Conservation (phyloP, 768 basidiomycete genomes). For the Pulveroboletus sp. region DNA sequence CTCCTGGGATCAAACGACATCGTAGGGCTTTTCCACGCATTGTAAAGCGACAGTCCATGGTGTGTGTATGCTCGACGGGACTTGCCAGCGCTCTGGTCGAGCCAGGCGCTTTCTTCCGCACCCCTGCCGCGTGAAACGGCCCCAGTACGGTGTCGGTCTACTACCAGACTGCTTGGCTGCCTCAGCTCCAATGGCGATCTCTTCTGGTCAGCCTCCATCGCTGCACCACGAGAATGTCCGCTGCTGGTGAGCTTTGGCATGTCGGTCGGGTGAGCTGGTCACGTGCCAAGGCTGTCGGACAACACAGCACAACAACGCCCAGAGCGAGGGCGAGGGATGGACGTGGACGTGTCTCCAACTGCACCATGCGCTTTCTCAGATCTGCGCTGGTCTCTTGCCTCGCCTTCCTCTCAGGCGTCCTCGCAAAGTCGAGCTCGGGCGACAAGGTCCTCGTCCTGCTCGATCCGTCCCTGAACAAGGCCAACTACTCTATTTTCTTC, state of each 20-base stretch:
- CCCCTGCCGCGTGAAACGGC: not conserved
- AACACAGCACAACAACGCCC: constrained; percentile 20
- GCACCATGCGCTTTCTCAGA: constrained; percentile 26
- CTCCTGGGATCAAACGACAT: not conserved
- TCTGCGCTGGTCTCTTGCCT: constrained; percentile 28
- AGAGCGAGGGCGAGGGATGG: not conserved
- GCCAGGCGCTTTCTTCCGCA: too few relatives aligned
- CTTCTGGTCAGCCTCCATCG: too few relatives aligned
- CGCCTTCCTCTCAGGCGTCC: constrained; percentile 19
- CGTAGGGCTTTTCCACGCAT: too few relatives aligned
- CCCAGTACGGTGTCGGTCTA: not conserved
- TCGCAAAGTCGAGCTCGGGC: constrained; percentile 73
- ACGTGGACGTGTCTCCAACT: constrained; percentile 14
- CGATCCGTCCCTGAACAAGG: constrained; percentile 61
- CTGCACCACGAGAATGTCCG: too few relatives aligned
- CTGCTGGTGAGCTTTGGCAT: too few relatives aligned
- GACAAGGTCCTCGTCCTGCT: constrained; percentile 81
- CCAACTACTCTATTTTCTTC: constrained; percentile 81
- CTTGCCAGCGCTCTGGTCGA: not conserved
- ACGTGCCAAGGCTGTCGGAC: constrained; percentile 14
- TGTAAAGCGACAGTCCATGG: not conserved
- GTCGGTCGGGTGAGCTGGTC: not conserved
- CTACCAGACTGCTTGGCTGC: too few relatives aligned
- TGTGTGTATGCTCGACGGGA: not conserved
- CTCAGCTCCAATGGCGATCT: not conserved